Base-by-base conservation (phyloP, 2,329 filamentous ascomycete genomes). In the Penicillium sclerotigenum region DNA sequence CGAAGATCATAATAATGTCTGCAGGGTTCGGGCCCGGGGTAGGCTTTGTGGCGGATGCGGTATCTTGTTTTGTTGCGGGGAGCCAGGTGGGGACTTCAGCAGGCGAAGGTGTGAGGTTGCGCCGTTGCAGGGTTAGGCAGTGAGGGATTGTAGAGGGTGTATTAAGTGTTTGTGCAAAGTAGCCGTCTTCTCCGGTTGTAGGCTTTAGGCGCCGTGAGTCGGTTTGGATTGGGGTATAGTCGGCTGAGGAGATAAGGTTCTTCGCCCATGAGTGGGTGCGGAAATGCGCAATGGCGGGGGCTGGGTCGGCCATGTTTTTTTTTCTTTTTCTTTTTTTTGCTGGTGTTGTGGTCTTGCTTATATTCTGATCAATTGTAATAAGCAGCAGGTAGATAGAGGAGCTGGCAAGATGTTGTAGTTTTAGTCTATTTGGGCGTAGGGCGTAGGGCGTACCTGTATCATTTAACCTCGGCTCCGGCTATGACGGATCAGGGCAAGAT, bases 111-210 rank as follows among this genome's bases (percentile, higher is more conserved):
- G 52, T 42, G 22, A 73, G 64, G 7, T 70, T 56, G 37, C 67
- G 65, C 18, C 70, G 68, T 56, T 72, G 71, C 2, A 78, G 67
- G 2, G 73, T 77, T 20, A 76, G 62, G 29, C 72, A 61, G 50
- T 75, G 71, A 2, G 76, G 76, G 49, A 78, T 76, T 24, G 76
- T 77, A 14, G 61, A 59, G 0, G 67, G 46, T 8, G 75, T 75
- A 34, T 63, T 71, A 33, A 78, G 61, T 1, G 75, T 78, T 29
- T 65, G 60, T 9, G 71, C 67, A 54, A 78, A 74, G 66, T 72
- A 78, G 50, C 71, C 71, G 54, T 79, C 75, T 68, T 79, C 77
- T 43, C 75, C 75, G 10, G 70, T 70, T 33, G 65, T 57, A 9
- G 69, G 66, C 58, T 79, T 78, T 59, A 67, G 61, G 11, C 65